A percentile compares a stretch with the other conserved stretches of the same genome.
Conservation (phyloP, 768 basidiomycete species). For the Tylopilus rubrobrunneus region DNA sequence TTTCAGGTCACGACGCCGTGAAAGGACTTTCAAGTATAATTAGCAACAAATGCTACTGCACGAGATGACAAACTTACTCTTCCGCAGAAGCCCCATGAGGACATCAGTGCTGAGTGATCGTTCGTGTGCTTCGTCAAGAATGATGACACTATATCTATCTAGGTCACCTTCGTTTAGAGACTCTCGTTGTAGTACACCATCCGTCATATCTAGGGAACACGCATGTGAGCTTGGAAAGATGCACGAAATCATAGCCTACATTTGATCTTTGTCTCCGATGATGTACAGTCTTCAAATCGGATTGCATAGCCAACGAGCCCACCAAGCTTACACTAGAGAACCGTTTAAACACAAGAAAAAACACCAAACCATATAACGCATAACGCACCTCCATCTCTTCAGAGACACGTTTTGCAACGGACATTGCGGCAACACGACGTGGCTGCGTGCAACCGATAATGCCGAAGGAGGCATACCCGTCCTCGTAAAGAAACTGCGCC, state of each 20-base stretch:
- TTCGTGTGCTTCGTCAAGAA: slow-evolving; percentile 99
- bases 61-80: slow-evolving; percentile 56
- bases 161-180: slow-evolving; percentile 98
- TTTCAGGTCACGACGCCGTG: slow-evolving; percentile 87
- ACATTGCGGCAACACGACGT: slow-evolving; percentile 98
- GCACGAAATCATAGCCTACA: slow-evolving; percentile 49
- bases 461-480: slow-evolving; percentile 88
- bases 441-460: slow-evolving; percentile 98
- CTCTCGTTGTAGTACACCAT: slow-evolving; percentile 97
- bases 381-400: slow-evolving; percentile 85
- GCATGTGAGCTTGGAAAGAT: background rate
- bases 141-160: slow-evolving; percentile 94
- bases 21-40: slow-evolving; percentile 53
- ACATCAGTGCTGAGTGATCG: slow-evolving; percentile 97
- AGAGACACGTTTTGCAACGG: slow-evolving; percentile 98
- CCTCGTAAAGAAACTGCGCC: slow-evolving; percentile 93
- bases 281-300: slow-evolving; percentile 97
- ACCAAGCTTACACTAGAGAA: slow-evolving; percentile 76
- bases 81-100: slow-evolving; percentile 91
- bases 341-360: slow-evolving; percentile 3
- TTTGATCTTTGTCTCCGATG: slow-evolving; percentile 92
- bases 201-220: slow-evolving; percentile 81
- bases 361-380: slow-evolving; percentile 24
- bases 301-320: slow-evolving; percentile 94
- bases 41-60: background rate